These are phyloP conservation scores for Mycena vitilis DNA, from an alignment of 768 basidiomycete species.

Conservation along the genomic window DNA sequence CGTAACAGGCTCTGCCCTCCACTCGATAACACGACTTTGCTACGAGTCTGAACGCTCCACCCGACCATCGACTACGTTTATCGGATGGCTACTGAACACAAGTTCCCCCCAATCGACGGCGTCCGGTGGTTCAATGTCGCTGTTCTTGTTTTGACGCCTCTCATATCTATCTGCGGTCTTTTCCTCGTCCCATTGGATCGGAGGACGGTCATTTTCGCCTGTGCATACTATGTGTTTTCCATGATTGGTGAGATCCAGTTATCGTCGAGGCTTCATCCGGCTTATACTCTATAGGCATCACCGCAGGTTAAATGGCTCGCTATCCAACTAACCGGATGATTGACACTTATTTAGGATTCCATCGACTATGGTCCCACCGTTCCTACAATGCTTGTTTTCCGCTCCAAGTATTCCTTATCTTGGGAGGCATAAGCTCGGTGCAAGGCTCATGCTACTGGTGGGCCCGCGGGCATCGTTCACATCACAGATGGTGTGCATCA, in stretches of 20 bases:
- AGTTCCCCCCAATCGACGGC: conserved; percentile 63
- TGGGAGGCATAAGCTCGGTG: conserved; percentile 84
- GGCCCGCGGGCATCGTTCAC: conserved; percentile 85
- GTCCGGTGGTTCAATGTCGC: conserved; percentile 84
- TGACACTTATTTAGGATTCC: conserved; percentile 65
- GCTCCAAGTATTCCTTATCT: conserved; percentile 76
- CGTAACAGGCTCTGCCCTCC: conserved; percentile 27
- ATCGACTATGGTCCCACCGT: conserved; percentile 88
- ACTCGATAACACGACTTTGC: conserved; percentile 1
- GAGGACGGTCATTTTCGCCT: conserved; percentile 70
- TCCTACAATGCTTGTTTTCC: conserved; percentile 82
- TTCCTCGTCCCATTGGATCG: conserved; percentile 56
- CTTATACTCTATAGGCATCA: conserved; percentile 54
- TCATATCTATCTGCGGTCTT: conserved; percentile 76
- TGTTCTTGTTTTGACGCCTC: conserved; percentile 77
- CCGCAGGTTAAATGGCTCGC: conserved; percentile 51
- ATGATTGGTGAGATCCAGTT: conserved; percentile 73
- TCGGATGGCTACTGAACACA: conserved; percentile 23
- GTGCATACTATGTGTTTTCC: conserved; percentile 86
- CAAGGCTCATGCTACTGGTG: conserved; percentile 92
- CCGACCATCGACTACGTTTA: conserved; percentile 1
- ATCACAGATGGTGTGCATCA: conserved; percentile 68
- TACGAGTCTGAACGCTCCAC: not conserved
- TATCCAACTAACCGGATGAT: conserved; percentile 4
- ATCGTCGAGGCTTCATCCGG: conserved; percentile 17